Evolutionary conservation across 2,329 filamentous ascomycete genomes (phyloP), one percentile per base, ranked within the genome.

Genomic region (Fusarium sp.): DNA sequence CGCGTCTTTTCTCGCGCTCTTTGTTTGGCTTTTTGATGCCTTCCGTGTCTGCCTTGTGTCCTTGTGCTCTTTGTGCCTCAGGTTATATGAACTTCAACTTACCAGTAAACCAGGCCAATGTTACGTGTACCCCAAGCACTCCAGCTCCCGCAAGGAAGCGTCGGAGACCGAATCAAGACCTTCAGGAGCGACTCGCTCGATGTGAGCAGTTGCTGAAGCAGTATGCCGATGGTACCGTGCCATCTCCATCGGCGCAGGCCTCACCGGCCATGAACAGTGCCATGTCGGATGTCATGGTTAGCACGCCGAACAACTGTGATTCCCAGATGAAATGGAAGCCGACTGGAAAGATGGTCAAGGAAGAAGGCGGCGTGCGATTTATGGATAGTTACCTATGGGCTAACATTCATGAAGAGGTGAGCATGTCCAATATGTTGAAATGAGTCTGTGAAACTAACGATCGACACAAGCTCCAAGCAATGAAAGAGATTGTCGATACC

Each of bases 71-170:
- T 68, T 61, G 22, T 52, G 34, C 24, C 50, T 65, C 40, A 38
- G 58, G 29, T 27, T 24, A 18, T 29, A 47, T 62, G 68, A 34
- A 72, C 69, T 62, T 45, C 24, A 57, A 68, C 70, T 67, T 65
- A 75, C 66, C 59, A 63, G 35, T 64, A 50, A 67, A 62, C 62
- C 62, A 91, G 89, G 88, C 89, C 76, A 89, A 89, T 75, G 87
- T 90, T 64, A 85, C 86, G 66, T 91, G 89, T 75, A 89, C 87
- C 13, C 89, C 89, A 5, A 90, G 89, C 73, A 90, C 87, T 22
- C 89, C 89, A 2, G 89, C 89, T 9, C 89, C 89, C 7, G 87
- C 89, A 31, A 87, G 89, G 66, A 91, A 90, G 82, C 86, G 89
- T 45, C 84, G 88, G 71, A 83, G 89, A 57, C 89, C 89, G 11